These are phyloP conservation scores for Panicum miliaceum DNA, from an alignment of 176 grass and related monocot species.

Conservation along the genomic window DNA sequence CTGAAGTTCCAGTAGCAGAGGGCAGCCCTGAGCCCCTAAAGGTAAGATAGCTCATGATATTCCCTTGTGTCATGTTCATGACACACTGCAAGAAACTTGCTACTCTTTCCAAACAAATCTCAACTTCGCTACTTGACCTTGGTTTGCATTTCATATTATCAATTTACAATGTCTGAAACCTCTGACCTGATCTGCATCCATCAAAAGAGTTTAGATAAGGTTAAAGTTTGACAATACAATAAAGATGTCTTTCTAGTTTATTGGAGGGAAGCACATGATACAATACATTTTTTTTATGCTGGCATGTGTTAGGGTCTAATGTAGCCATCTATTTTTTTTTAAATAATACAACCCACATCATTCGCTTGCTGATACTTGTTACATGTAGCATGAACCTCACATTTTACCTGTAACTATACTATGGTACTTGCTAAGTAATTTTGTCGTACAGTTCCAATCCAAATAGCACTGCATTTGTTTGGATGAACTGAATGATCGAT, in stretches of 20 bases:
- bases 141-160: not conserved
- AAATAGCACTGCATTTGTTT: not conserved
- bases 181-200: conserved; percentile 24
- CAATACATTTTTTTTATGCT: not conserved
- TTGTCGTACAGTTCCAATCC: not conserved
- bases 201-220: not conserved
- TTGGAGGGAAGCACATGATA: not conserved
- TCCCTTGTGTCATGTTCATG: not conserved
- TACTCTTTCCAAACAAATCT: not conserved
- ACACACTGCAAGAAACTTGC: not conserved
- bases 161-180: conserved; percentile 16
- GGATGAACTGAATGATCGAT: conserved; percentile 10
- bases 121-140: not conserved
- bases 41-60: conserved; percentile 36
- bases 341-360: not conserved
- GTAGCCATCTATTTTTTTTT: not conserved
- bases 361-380: conserved; percentile 15
- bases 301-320: not conserved
- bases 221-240: not conserved
- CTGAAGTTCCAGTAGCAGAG: conserved; percentile 87
- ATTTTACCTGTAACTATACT: conserved; percentile 20
- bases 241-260: not conserved
- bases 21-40: conserved; percentile 81
- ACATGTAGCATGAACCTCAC: not conserved
- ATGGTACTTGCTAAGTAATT: conserved; percentile 22